Conservation (phyloP, 2,329 filamentous ascomycete species). For the Coleophoma eucalyptorum region DNA sequence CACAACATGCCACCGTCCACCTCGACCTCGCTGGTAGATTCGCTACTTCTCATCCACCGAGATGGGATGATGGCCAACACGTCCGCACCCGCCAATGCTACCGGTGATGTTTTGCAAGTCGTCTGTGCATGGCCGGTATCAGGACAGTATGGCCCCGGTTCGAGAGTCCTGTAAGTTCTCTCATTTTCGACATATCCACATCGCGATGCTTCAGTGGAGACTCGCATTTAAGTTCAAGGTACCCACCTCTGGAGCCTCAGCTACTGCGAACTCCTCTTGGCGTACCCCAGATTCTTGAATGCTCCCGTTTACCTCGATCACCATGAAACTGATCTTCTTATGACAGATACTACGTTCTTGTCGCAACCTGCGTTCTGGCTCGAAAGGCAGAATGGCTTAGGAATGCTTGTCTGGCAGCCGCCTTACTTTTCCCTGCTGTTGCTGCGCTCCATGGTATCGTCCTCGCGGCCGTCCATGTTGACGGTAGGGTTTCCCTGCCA, state of each 20-base stretch:
- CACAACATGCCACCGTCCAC: constrained; percentile 31
- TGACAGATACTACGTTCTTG: constrained; percentile 57
- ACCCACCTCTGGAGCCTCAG: no score
- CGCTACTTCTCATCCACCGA: constrained; percentile 14
- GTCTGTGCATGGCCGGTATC: constrained; percentile 54
- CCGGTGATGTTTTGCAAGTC: constrained; percentile 33
- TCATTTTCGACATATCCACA: not conserved
- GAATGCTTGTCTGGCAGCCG: constrained; percentile 60
- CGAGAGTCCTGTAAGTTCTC: constrained; percentile 42
- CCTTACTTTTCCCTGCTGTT: constrained; percentile 58
- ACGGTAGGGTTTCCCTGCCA: constrained; percentile 38
- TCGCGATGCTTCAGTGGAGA: no score
- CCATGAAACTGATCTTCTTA: not conserved
- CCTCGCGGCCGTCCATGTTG: constrained; percentile 53
- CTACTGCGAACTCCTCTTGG: no score
- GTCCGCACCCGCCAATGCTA: constrained; percentile 13
- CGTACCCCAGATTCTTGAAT: not conserved
- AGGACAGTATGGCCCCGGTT: constrained; percentile 53
- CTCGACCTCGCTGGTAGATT: constrained; percentile 24
- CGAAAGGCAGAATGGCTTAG: constrained; percentile 58
- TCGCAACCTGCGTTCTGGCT: constrained; percentile 60
- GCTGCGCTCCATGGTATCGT: constrained; percentile 62
- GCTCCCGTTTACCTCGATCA: not conserved
- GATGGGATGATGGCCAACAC: not conserved
- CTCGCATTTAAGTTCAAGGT: no score